Evolutionary conservation across 208 protist genomes (phyloP).

Genomic region (Trypanosoma congolense): DNA sequence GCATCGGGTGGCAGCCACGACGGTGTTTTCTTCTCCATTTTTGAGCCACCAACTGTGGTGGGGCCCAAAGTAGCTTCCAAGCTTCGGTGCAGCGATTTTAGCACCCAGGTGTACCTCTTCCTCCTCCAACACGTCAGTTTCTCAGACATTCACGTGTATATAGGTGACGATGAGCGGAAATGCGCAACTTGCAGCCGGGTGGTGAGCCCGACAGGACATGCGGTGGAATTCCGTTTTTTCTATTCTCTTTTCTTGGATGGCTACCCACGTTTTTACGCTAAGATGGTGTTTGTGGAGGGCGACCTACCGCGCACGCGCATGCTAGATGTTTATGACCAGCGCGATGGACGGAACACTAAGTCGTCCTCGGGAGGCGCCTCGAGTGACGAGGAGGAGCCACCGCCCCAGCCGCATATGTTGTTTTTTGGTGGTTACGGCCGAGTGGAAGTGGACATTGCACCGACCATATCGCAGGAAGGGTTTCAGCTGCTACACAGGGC

Average conservation of each 20-base stretch:
- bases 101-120: constrained; percentile 52
- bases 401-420: constrained; percentile 13
- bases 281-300: constrained; percentile 46
- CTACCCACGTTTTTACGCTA: constrained; percentile 59
- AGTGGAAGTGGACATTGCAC: constrained; percentile 67
- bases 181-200: constrained; percentile 57
- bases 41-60: neutral
- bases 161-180: constrained; percentile 46
- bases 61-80: neutral
- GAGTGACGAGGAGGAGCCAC: constrained; percentile 5
- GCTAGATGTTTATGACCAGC: constrained; percentile 26
- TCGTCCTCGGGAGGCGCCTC: neutral
- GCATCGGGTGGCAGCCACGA: neutral
- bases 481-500: constrained; percentile 31
- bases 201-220: constrained; percentile 49
- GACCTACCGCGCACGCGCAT: constrained; percentile 42
- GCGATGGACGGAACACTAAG: neutral
- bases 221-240: constrained; percentile 67
- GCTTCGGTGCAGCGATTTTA: constrained; percentile 24
- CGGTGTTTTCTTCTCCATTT: constrained; percentile 11
- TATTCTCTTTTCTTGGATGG: constrained; percentile 29
- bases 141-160: constrained; percentile 40
- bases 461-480: constrained; percentile 37
- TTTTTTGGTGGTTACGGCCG: constrained; percentile 69
- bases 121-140: constrained; percentile 59